These are phyloP conservation scores for Rhytidhysteron rufulum DNA, from an alignment of 2,329 filamentous ascomycete genomes.

Conservation along the genomic window DNA sequence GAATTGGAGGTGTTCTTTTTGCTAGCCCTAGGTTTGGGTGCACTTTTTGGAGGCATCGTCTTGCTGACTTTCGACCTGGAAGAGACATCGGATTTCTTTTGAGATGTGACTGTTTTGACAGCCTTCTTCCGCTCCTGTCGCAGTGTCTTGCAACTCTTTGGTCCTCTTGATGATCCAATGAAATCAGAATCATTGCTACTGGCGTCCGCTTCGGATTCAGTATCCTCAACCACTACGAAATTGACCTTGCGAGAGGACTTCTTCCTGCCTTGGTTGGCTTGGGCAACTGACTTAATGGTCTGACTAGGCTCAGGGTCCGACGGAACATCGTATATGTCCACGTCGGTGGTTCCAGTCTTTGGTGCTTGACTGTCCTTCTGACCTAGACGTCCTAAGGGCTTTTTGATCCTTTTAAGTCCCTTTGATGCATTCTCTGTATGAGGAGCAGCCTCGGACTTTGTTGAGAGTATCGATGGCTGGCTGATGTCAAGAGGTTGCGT, in stretches of 20 bases:
- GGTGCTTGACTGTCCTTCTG: not conserved
- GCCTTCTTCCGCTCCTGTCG: not conserved
- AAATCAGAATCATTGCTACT: conserved; percentile 1
- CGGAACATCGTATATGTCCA: conserved; percentile 1
- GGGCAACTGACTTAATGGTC: not conserved
- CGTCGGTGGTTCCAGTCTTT: not conserved
- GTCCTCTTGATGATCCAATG: not conserved
- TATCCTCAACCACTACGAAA: not conserved
- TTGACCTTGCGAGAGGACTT: not conserved
- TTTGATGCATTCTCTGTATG: not conserved
- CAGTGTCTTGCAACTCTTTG: not conserved
- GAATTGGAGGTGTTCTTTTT: no score
- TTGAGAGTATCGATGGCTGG: not conserved
- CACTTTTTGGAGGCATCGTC: not conserved
- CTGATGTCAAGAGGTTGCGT: conserved; percentile 5
- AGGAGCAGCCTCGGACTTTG: conserved; percentile 1
- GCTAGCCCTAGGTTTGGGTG: not conserved
- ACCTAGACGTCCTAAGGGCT: not conserved
- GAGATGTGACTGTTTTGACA: not conserved
- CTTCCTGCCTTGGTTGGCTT: not conserved
- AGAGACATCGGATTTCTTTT: not conserved
- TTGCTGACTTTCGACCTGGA: not conserved
- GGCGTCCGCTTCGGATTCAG: not conserved
- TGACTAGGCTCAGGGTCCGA: not conserved
- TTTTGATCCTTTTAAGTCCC: not conserved